Evolutionary conservation across 2,329 filamentous ascomycete genomes (phyloP), one percentile per base, ranked within the genome.

Genomic region (Sclerotinia nivalis): DNA sequence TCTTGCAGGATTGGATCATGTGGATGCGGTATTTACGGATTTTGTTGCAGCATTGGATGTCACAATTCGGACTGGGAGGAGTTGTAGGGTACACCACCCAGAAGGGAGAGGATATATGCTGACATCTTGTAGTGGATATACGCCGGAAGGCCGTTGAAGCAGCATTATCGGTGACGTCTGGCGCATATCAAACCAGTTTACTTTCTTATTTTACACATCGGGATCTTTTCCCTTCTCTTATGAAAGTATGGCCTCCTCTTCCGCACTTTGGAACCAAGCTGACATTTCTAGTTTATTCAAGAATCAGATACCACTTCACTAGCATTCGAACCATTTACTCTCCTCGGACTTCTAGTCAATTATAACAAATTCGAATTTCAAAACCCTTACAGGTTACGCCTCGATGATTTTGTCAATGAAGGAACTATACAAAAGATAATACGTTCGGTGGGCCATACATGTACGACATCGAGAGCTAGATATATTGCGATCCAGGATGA

Each of bases 331-430:
- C 91, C 95, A 0, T 93, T 97, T 74, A 88, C 91, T 20, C 86
- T 98, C 13, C 85, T 97, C 28, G 95, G 95, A 18, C 85, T 98
- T 5, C 84, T 99, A 67, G 92, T 93, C 73, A 99, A 98, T 81
- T 98, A 98, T 85, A 98, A 99, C 86, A 99, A 98, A 80, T 99
- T 99, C 77, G 96, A 99, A 80, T 95, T 96, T 70, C 94, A 97
- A 79, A 99, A 99, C 75, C 95, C 95, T 0, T 99, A 99, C 76
- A 91, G 96, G 76, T 83, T 96, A 72, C 91, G 95, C 40, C 86
- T 99, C 22, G 93, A 95, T 76, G 94, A 98, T 79, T 98, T 98
- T 80, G 93, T 97, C 76, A 97, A 99, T 78, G 94, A 98, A 77
- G 83, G 86, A 0, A 91, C 91, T 2, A 97, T 98, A 76, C 87